A percentile compares a stretch with the other conserved stretches of the same genome.
phyloP scores from a whole-genome alignment of 768 basidiomycete species.

The Boletellus ananas region DNA sequence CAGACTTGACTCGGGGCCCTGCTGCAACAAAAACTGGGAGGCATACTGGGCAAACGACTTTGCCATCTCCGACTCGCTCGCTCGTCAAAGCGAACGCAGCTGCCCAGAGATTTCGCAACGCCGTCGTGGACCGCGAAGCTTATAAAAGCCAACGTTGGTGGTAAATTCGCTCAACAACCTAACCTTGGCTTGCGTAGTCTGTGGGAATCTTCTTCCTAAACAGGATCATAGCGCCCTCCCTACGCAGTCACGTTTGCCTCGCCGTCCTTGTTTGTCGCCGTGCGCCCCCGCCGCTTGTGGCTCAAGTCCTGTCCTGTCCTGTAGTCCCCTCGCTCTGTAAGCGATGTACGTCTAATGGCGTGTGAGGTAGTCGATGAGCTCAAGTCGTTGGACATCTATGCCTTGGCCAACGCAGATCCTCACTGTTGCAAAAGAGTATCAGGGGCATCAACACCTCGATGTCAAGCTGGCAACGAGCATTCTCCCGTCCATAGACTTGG shows the following conservation, averaged over 20 bases:
- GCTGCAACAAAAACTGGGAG: slow-evolving; percentile 71
- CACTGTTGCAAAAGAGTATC: no score
- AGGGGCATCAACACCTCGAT: no score
- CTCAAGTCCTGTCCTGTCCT: no score
- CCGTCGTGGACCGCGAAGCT: slow-evolving; percentile 12
- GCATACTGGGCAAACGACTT: slow-evolving; percentile 80
- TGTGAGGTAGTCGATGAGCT: no score
- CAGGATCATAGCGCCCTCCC: not conserved
- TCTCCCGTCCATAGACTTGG: no score
- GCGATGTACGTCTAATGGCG: no score
- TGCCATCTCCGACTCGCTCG: slow-evolving; percentile 38
- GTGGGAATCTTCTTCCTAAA: slow-evolving; percentile 20
- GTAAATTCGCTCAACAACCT: slow-evolving; percentile 19
- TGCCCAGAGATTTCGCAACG: slow-evolving; percentile 2
- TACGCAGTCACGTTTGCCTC: not conserved
- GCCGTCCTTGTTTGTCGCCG: no score
- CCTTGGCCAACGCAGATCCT: no score
- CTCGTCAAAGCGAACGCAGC: slow-evolving; percentile 16
- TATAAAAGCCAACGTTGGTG: slow-evolving; percentile 12
- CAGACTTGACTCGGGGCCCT: slow-evolving; percentile 47
- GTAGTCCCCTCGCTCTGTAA: no score
- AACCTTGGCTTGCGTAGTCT: slow-evolving; percentile 22
- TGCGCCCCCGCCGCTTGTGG: no score
- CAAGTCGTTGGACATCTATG: no score
- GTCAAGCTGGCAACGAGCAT: no score